Evolutionary conservation across 2,329 filamentous ascomycete genomes (phyloP).

Genomic region (Trichoderma harzianum): DNA sequence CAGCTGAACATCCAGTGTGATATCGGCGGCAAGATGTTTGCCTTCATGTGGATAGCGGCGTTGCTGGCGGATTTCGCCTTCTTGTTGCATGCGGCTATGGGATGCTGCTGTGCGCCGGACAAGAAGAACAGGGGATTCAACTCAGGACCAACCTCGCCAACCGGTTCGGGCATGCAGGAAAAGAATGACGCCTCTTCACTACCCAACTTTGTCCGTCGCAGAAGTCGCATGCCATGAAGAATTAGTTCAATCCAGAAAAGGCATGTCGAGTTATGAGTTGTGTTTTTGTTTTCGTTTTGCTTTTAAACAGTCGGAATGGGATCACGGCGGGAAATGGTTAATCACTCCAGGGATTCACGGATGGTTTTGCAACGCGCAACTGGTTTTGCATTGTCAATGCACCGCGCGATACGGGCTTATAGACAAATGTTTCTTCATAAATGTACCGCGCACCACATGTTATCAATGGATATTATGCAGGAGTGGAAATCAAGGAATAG

Average conservation of each 20-base stretch:
- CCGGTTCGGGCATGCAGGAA: neutral
- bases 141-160: neutral
- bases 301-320: neutral
- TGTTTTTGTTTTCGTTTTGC: neutral
- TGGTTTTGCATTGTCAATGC: neutral
- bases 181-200: neutral
- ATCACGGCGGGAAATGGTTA: neutral
- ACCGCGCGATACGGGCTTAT: neutral
- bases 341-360: neutral
- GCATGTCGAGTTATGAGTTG: neutral
- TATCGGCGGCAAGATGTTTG: slow-evolving; percentile 73
- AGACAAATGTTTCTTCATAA: neutral
- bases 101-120: slow-evolving; percentile 63
- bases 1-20: slow-evolving; percentile 73
- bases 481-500: neutral
- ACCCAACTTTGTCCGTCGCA: slow-evolving; percentile 14
- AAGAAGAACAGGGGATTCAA: slow-evolving; percentile 9
- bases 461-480: neutral
- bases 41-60: slow-evolving; percentile 83
- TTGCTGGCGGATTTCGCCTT: slow-evolving; percentile 66
- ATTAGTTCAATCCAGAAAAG: neutral
- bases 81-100: slow-evolving; percentile 69
- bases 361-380: neutral
- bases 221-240: slow-evolving; percentile 11
- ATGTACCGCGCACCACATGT: neutral